These are phyloP conservation scores for Microbotryum scabiosae DNA, from an alignment of 1,284 basidiomycete species.

Conservation along the genomic window DNA sequence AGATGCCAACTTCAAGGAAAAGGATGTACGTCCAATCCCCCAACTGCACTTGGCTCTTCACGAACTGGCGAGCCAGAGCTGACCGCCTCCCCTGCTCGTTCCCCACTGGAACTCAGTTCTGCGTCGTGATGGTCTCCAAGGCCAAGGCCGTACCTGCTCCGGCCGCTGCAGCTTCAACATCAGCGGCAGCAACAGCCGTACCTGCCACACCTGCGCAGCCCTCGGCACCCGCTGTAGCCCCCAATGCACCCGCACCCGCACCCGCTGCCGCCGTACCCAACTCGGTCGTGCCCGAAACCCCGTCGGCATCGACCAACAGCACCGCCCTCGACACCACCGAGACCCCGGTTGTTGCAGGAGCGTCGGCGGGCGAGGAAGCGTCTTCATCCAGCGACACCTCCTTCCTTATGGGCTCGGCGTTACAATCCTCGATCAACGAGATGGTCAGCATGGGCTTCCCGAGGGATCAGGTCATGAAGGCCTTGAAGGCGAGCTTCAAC, in stretches of 20 bases:
- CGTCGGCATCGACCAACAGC: constrained; percentile 12
- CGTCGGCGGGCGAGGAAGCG: constrained; percentile 26
- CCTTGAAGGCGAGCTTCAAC: constrained; percentile 90
- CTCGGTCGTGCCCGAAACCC: constrained; percentile 40
- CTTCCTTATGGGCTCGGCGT: constrained; percentile 57
- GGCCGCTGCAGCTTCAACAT: constrained; percentile 36
- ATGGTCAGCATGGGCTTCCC: constrained; percentile 95
- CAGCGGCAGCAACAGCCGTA: constrained; percentile 36
- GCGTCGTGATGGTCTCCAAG: constrained; percentile 97
- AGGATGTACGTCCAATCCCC: constrained; percentile 50
- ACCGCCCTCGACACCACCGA: constrained; percentile 12
- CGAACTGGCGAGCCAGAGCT: not conserved
- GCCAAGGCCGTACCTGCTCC: constrained; percentile 50
- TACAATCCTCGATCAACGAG: constrained; percentile 66
- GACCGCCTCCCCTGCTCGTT: not conserved
- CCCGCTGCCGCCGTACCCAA: constrained; percentile 40
- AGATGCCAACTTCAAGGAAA: constrained; percentile 90
- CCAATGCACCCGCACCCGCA: constrained; percentile 39
- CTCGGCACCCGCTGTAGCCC: constrained; percentile 38
- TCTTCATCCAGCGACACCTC: constrained; percentile 21
- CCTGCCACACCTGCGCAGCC: constrained; percentile 39
- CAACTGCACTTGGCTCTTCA: not conserved
- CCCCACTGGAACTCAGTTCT: constrained; percentile 48
- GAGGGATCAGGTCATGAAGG: constrained; percentile 72
- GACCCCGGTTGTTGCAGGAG: constrained; percentile 10